Conservation (phyloP, 2,329 filamentous ascomycete species). For the Chalaropsis thielavioides region DNA sequence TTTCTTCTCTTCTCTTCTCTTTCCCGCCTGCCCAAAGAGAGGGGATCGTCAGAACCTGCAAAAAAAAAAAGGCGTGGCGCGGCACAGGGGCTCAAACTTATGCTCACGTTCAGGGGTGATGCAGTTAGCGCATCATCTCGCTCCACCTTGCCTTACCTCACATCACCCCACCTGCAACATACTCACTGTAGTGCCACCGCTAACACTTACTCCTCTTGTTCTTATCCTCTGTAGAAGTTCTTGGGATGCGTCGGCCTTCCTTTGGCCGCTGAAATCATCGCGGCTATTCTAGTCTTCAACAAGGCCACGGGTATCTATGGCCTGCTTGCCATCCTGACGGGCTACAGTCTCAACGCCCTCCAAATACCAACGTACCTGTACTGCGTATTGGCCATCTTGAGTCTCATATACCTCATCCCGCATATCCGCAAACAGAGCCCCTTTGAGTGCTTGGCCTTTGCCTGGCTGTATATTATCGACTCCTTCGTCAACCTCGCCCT, state of each 20-base stretch:
- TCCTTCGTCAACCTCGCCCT: slow-evolving; percentile 68
- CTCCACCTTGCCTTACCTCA: no score
- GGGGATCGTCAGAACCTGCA: background rate
- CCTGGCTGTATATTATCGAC: slow-evolving; percentile 76
- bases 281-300: slow-evolving; percentile 73
- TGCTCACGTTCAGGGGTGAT: background rate
- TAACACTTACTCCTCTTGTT: background rate
- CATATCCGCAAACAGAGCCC: slow-evolving; percentile 68
- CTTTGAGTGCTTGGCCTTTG: slow-evolving; percentile 64
- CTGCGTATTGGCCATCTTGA: slow-evolving; percentile 55
- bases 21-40: background rate
- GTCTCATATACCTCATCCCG: slow-evolving; percentile 56
- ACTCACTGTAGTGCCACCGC: background rate
- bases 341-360: slow-evolving; percentile 64
- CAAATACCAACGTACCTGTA: slow-evolving; percentile 90
- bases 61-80: background rate
- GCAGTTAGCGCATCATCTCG: background rate
- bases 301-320: slow-evolving; percentile 86
- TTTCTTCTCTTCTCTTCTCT: background rate
- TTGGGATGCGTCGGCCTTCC: slow-evolving; percentile 75
- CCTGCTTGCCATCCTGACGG: slow-evolving; percentile 74
- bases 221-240: slow-evolving; percentile 47
- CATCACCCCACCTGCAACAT: background rate
- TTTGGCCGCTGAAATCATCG: slow-evolving; percentile 73
- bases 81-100: background rate